Percentiles rank a stretch among this genome's conserved stretches.
Conservation (phyloP, 2,329 filamentous ascomycete genomes). For the Aureobasidium sp. region DNA sequence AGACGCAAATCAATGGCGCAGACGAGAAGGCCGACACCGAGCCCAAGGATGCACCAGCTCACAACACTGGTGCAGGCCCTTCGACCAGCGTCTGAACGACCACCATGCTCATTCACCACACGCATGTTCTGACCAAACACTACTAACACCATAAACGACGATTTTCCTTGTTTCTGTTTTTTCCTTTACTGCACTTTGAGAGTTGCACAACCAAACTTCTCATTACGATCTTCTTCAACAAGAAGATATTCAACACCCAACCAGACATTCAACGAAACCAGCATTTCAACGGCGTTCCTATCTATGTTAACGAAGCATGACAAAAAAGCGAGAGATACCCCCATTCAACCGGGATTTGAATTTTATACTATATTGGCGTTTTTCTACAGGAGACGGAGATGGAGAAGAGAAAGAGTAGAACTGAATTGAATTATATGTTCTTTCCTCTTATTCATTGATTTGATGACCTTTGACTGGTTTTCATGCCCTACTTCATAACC, state of each 20-base stretch:
- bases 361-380: not conserved
- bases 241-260: constrained; percentile 13
- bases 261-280: not conserved
- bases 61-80: constrained; percentile 15
- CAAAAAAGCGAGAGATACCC: constrained; percentile 22
- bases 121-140: not conserved
- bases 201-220: constrained; percentile 1
- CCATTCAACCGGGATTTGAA: constrained; percentile 27
- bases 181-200: not conserved
- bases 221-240: constrained; percentile 15
- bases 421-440: not conserved
- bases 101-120: not conserved
- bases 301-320: constrained; percentile 12
- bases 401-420: not conserved
- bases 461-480: not conserved
- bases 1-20: constrained; percentile 2
- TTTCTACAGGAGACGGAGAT: not conserved
- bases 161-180: not conserved
- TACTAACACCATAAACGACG: not conserved
- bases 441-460: not conserved
- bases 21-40: not conserved
- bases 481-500: not conserved
- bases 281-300: constrained; percentile 12
- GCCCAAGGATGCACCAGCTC: constrained; percentile 5
- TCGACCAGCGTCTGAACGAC: not conserved